Evolutionary conservation across 2,329 filamentous ascomycete species (phyloP).

Genomic region (Talaromyces sp.): DNA sequence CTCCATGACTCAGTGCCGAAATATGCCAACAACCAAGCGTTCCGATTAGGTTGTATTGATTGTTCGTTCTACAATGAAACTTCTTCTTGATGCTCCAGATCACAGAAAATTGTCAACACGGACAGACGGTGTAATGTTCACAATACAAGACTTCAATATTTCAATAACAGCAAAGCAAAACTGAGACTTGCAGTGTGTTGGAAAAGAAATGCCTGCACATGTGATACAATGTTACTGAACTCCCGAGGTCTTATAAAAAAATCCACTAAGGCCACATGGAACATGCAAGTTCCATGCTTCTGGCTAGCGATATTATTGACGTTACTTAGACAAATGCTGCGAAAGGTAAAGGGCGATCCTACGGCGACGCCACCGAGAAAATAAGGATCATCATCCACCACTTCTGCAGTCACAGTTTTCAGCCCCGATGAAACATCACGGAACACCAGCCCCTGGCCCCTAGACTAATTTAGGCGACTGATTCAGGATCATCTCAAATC

Average conservation of each 20-base stretch:
- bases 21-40: background rate
- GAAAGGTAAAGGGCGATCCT: too few relatives aligned
- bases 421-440: background rate
- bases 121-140: background rate
- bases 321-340: too few relatives aligned
- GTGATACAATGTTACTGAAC: background rate
- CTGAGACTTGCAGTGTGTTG: background rate
- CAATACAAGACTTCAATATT: background rate
- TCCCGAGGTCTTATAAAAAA: background rate
- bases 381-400: background rate
- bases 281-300: background rate
- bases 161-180: background rate
- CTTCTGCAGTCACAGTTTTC: background rate
- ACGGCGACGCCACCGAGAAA: too few relatives aligned
- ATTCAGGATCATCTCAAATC: background rate
- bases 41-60: too few relatives aligned
- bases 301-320: background rate
- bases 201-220: background rate
- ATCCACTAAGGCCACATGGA: too few relatives aligned
- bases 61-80: background rate
- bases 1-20: background rate
- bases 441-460: background rate
- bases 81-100: background rate
- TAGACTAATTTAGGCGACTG: background rate
- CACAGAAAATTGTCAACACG: background rate